Evolutionary conservation across 2,329 filamentous ascomycete species (phyloP).

Genomic region (Torrubiella hemipterigena): DNA sequence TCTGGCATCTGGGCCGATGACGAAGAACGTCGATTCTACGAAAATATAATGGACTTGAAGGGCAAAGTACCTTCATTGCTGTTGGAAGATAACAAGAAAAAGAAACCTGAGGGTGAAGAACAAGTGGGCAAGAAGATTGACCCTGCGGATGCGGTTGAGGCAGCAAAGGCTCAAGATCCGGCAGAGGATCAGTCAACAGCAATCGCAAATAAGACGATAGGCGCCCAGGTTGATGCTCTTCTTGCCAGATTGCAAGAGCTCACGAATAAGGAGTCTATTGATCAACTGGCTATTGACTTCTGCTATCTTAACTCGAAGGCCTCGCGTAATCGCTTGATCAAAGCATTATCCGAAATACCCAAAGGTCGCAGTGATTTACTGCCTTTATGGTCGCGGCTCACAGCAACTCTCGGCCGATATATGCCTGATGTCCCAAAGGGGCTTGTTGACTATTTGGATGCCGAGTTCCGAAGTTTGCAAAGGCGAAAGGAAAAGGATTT

Average conservation of each 20-base stretch:
- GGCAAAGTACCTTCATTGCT: conserved; percentile 91
- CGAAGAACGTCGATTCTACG: conserved; percentile 94
- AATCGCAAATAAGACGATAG: conserved; percentile 95
- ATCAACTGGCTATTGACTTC: conserved; percentile 89
- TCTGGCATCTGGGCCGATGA: conserved; percentile 98
- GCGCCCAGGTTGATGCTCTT: conserved; percentile 88
- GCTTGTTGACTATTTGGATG: conserved; percentile 82
- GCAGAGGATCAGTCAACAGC: conserved; percentile 79
- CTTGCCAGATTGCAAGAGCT: conserved; percentile 81
- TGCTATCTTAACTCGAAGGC: conserved; percentile 98
- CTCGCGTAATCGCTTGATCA: conserved; percentile 85
- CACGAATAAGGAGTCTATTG: conserved; percentile 81
- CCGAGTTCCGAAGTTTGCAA: conserved; percentile 93
- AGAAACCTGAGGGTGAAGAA: conserved; percentile 73
- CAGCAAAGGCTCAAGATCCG: conserved; percentile 38
- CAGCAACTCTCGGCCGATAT: conserved; percentile 87
- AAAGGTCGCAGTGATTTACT: conserved; percentile 88
- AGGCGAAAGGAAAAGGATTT: conserved; percentile 97
- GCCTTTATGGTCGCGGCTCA: conserved; percentile 81
- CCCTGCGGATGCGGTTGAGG: conserved; percentile 30
- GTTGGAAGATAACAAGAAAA: conserved; percentile 90
- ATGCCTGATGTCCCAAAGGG: conserved; percentile 91
- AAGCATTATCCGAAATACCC: conserved; percentile 85
- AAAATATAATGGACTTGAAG: conserved; percentile 89
- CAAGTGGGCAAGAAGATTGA: conserved; percentile 67